These are phyloP conservation scores for Leccinum pachyderme DNA, from an alignment of 1,284 basidiomycete species.

Conservation along the genomic window DNA sequence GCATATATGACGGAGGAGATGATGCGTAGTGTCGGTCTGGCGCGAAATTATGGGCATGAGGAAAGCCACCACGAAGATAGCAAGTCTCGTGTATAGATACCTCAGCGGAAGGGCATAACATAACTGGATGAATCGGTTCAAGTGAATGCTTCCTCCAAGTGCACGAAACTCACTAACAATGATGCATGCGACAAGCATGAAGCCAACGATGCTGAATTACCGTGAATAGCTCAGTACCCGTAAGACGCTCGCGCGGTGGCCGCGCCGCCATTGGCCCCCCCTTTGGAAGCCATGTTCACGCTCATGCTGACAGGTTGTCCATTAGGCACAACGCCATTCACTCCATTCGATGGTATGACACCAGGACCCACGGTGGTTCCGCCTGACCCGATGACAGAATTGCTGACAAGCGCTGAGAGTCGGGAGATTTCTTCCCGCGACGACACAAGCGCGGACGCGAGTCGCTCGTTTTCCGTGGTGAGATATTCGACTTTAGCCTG, in stretches of 20 bases:
- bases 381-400: slow-evolving; percentile 48
- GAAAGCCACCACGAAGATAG: slow-evolving; percentile 17
- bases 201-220: slow-evolving; percentile 4
- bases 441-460: slow-evolving; percentile 72
- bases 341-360: slow-evolving; percentile 25
- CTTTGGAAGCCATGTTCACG: slow-evolving; percentile 40
- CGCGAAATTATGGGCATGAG: slow-evolving; percentile 19
- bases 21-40: slow-evolving; percentile 11
- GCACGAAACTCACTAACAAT: slow-evolving; percentile 17
- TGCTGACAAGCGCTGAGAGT: slow-evolving; percentile 66
- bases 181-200: slow-evolving; percentile 9
- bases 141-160: neutral
- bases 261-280: slow-evolving; percentile 20
- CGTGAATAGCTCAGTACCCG: slow-evolving; percentile 26
- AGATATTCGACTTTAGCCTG: slow-evolving; percentile 94
- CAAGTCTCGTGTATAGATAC: slow-evolving; percentile 21
- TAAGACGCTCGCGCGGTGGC: slow-evolving; percentile 32
- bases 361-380: slow-evolving; percentile 30
- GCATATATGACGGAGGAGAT: slow-evolving; percentile 5
- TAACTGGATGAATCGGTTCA: slow-evolving; percentile 15
- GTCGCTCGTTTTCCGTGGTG: slow-evolving; percentile 90
- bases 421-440: slow-evolving; percentile 81
- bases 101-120: slow-evolving; percentile 16
- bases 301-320: slow-evolving; percentile 45
- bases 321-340: slow-evolving; percentile 32